Evolutionary conservation across 352 stramenopile genomes (phyloP), one percentile per base, ranked within the genome.

Genomic region (Blastocystis sp.): DNA sequence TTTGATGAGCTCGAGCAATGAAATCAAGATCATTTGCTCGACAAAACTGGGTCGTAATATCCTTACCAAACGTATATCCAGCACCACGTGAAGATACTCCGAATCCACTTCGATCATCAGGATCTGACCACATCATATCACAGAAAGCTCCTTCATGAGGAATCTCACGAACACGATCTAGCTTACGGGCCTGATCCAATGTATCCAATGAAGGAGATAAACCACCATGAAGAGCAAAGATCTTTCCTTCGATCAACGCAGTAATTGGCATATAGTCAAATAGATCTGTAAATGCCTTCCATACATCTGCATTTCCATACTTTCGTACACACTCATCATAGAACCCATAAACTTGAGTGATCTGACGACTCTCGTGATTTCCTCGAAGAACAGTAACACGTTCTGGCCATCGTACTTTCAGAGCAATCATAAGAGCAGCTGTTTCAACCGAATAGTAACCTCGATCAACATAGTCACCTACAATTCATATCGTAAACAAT

Each of bases 41-140:
- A 75, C 94, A 88, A 74, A 94, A 95, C 77, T 93, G 92, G 63
- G 93, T 90, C 9, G 93, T 91, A 43, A 94, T 90, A 88, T 95
- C 92, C 73, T 43, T 58, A 27, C 92, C 92, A 88, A 95, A 95
- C 65, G 94, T 94, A 88, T 94, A 95, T 32, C 92, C 92, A 21
- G 92, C 92, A 63, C 92, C 92, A 66, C 92, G 89, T 6, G 92
- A 92, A 21, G 63, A 88, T n/a, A 90, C 88, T 16, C 88, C 88
- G 42, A 87, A 90, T 52, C 88, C 88, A 16, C 43, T 85, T 35
- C 89, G 88, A 49, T 90, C 88, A 46, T 89, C 88, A 43, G 88
- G 88, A 58, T 90, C 88, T 11, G 67, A 88, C 88, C 88, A 90
- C 0, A 90, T 32, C 65, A 90, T 27, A 56, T 90, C 88, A 51